Evolutionary conservation across 1,284 basidiomycete species (phyloP), one percentile per base, ranked within the genome.

Genomic region (Apiotrichum akiyoshidainum): DNA sequence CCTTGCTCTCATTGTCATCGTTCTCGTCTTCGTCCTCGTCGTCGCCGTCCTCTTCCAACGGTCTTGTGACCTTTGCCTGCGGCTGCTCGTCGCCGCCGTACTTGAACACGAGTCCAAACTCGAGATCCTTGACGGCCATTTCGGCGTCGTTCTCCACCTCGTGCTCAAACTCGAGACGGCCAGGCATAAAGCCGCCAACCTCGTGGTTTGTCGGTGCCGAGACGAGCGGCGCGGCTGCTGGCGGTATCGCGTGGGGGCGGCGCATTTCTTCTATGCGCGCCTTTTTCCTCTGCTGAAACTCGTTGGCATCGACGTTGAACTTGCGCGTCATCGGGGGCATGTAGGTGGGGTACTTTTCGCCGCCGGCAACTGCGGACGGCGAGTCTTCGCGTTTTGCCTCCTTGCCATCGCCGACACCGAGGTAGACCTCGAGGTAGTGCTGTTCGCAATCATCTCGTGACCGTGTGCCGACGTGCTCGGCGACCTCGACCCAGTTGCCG

Each of bases 91-190:
- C 91, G 1, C 95, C 95, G 5, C 90, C 93, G 73, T 86, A 96
- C 48, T 87, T 83, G 41, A 86, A 82, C 59, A 92, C 91, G 12
- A 91, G 80, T 2, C 92, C 95, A 69, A 98, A 98, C 74, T 98
- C 94, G 66, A 99, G 83, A 72, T 99, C 93, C 78, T 98, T 99
- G 65, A 98, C 88, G 2, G 92, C 80, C 70, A 94, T 87, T 73
- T 99, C 95, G 0, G 95, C 95, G 40, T 98, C 93, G 73, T 96
- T 94, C 73, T 98, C 95, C 19, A 92, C 80, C 78, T 99, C 96
- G 67, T 92, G 90, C 74, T 99, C 96, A 74, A 99, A 99, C 76
- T 99, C 95, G 51, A 99, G 83, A 46, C 96, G 87, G 19, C 95
- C 95, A 9, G 95, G 95, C 78, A 99, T 89, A 79, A 89, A 98